Conservation (phyloP, 1,139 yeast genomes). For the Yamadazyma triangularis region DNA sequence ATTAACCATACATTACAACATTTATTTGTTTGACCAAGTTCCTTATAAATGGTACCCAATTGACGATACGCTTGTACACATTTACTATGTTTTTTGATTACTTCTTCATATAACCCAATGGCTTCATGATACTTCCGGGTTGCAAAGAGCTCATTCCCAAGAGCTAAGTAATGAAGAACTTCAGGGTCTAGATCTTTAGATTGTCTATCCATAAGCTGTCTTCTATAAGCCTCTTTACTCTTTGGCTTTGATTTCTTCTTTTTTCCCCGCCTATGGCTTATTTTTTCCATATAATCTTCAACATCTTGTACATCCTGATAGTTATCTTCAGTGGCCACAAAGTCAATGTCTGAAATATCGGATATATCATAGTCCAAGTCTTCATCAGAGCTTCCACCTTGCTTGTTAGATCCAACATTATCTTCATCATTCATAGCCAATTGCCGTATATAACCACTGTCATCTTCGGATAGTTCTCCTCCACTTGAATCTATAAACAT, state of each 20-base stretch:
- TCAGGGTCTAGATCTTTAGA: constrained; percentile 63
- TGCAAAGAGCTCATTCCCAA: constrained; percentile 80
- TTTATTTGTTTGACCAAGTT: constrained; percentile 60
- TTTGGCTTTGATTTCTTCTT: constrained; percentile 27
- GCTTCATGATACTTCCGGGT: constrained; percentile 63
- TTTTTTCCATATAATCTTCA: constrained; percentile 3
- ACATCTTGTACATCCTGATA: constrained; percentile 2
- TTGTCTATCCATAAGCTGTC: constrained; percentile 21
- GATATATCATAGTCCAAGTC: constrained; percentile 7
- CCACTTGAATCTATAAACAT: too few species aligned
- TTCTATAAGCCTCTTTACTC: constrained; percentile 27
- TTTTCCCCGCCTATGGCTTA: too few species aligned
- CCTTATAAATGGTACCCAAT: constrained; percentile 76
- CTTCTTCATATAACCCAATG: constrained; percentile 61
- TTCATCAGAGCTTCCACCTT: constrained; percentile 2
- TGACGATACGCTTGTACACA: constrained; percentile 83
- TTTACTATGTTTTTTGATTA: constrained; percentile 69
- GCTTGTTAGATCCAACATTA: constrained; percentile 1
- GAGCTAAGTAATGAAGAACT: constrained; percentile 57
- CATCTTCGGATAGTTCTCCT: too few species aligned
- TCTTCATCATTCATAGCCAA: constrained; percentile 1
- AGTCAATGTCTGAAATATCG: constrained; percentile 4
- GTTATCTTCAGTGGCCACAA: constrained; percentile 1
- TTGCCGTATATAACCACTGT: too few species aligned
- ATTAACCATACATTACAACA: constrained; percentile 75